phyloP scores from a whole-genome alignment of 2,329 filamentous ascomycete genomes.

The Allantophomopsis lycopodina region DNA sequence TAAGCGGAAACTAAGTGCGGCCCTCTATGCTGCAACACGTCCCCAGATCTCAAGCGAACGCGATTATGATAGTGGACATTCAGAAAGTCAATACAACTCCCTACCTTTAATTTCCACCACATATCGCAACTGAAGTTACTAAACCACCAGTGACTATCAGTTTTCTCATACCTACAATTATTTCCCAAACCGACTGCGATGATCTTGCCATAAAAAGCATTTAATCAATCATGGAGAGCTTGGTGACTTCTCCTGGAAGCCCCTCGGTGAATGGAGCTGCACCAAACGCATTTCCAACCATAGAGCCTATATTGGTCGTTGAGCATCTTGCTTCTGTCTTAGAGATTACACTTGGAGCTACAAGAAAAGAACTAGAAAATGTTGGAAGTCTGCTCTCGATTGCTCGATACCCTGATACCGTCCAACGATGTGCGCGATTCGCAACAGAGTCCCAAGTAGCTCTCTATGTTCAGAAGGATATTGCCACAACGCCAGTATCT shows the following conservation, averaged over 20 bases:
- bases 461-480: conserved; percentile 83
- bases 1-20: too few species aligned
- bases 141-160: conserved; percentile 6
- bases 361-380: conserved; percentile 64
- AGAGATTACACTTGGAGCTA: conserved; percentile 61
- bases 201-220: too few species aligned
- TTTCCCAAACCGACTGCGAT: too few species aligned
- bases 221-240: conserved; percentile 13
- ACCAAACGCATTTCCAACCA: conserved; percentile 29
- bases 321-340: conserved; percentile 61
- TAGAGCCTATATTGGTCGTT: conserved; percentile 57
- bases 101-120: conserved; percentile 4
- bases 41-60: too few species aligned
- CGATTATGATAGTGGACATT: neutral
- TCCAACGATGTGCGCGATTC: conserved; percentile 80
- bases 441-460: conserved; percentile 77
- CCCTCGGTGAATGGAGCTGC: conserved; percentile 14
- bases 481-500: conserved; percentile 26
- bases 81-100: conserved; percentile 1
- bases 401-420: conserved; percentile 59
- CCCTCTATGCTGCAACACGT: too few species aligned
- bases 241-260: conserved; percentile 14
- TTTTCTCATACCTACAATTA: conserved; percentile 3
- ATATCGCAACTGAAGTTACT: conserved; percentile 6
- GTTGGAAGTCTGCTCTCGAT: conserved; percentile 73